These are phyloP conservation scores for Geotrichum cucujoidarum DNA, from an alignment of 1,139 yeast genomes.

Conservation along the genomic window DNA sequence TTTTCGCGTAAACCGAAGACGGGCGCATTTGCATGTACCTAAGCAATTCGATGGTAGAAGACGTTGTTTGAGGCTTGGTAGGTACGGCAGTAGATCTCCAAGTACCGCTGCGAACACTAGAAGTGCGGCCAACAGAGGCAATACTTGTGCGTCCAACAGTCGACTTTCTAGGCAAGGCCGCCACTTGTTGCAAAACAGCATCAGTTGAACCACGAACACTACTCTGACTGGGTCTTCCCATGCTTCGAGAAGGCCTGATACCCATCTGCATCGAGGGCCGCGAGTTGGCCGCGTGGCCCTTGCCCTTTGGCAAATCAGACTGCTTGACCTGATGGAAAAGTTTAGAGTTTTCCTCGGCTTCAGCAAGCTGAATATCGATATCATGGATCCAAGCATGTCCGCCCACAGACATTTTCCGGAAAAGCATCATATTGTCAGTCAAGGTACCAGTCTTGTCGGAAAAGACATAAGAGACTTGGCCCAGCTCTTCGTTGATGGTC, in stretches of 20 bases:
- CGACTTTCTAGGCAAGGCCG: slow-evolving; percentile 35
- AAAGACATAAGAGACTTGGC: slow-evolving; percentile 91
- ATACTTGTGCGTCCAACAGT: slow-evolving; percentile 45
- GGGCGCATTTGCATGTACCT: slow-evolving; percentile 70
- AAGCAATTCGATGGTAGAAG: slow-evolving; percentile 59
- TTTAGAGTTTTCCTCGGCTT: slow-evolving; percentile 21
- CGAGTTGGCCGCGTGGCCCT: slow-evolving; percentile 5
- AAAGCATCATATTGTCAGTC: slow-evolving; percentile 85
- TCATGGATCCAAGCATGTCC: slow-evolving; percentile 92
- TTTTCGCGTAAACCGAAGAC: slow-evolving; percentile 59
- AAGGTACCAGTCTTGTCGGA: slow-evolving; percentile 97
- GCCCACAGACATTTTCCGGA: slow-evolving; percentile 74
- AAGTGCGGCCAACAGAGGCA: slow-evolving; percentile 39
- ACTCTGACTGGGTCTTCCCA: slow-evolving; percentile 25
- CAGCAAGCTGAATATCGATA: slow-evolving; percentile 45
- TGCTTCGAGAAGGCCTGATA: slow-evolving; percentile 2
- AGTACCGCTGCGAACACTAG: slow-evolving; percentile 25
- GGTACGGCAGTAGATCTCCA: slow-evolving; percentile 40
- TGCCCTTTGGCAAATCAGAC: slow-evolving; percentile 13
- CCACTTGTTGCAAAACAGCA: slow-evolving; percentile 34
- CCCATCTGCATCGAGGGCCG: slow-evolving; percentile 14
- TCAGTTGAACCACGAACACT: slow-evolving; percentile 20
- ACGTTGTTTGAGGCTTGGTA: slow-evolving; percentile 35
- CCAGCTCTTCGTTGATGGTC: slow-evolving; percentile 90
- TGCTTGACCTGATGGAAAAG: slow-evolving; percentile 18